phyloP scores from a whole-genome alignment of 1,284 basidiomycete genomes.

The Heterobasidion occidentale region DNA sequence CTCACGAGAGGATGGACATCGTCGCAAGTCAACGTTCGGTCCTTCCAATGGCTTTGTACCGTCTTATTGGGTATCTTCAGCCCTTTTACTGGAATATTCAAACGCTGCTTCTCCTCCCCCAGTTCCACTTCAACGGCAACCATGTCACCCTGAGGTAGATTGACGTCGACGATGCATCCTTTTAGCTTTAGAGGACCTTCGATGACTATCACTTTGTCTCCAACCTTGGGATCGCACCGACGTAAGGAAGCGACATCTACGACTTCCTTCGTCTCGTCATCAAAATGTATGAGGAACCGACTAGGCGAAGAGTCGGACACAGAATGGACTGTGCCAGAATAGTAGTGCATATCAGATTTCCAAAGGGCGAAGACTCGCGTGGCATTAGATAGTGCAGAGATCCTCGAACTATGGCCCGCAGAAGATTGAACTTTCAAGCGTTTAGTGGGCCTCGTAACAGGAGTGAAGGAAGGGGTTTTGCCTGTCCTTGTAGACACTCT shows the following conservation, averaged over 20 bases:
- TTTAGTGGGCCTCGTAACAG: slow-evolving; percentile 17
- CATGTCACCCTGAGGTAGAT: slow-evolving; percentile 22
- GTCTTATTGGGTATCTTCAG: slow-evolving; percentile 42
- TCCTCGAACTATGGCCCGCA: slow-evolving; percentile 8
- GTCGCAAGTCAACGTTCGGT: slow-evolving; percentile 34
- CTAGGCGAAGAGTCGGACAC: slow-evolving; percentile 13
- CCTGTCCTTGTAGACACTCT: slow-evolving; percentile 19
- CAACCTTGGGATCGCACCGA: slow-evolving; percentile 34
- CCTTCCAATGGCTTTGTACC: slow-evolving; percentile 43
- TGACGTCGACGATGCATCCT: slow-evolving; percentile 26
- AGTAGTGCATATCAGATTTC: slow-evolving; percentile 52
- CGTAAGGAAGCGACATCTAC: slow-evolving; percentile 51
- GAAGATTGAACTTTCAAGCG: slow-evolving; percentile 1
- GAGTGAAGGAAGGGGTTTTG: slow-evolving; percentile 23
- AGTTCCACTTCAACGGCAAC: slow-evolving; percentile 24
- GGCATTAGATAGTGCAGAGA: slow-evolving; percentile 8
- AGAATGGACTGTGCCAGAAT: slow-evolving; percentile 46
- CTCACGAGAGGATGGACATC: slow-evolving; percentile 32
- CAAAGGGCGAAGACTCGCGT: slow-evolving; percentile 64
- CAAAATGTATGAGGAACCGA: slow-evolving; percentile 47
- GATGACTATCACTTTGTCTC: slow-evolving; percentile 46
- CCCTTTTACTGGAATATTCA: slow-evolving; percentile 22
- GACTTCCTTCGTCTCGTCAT: slow-evolving; percentile 40
- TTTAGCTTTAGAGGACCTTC: slow-evolving; percentile 19
- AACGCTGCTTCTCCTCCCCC: slow-evolving; percentile 29